These are phyloP conservation scores for Apophysomyces variabilis DNA, from an alignment of 371 early-diverging fungal genomes.

Conservation along the genomic window DNA sequence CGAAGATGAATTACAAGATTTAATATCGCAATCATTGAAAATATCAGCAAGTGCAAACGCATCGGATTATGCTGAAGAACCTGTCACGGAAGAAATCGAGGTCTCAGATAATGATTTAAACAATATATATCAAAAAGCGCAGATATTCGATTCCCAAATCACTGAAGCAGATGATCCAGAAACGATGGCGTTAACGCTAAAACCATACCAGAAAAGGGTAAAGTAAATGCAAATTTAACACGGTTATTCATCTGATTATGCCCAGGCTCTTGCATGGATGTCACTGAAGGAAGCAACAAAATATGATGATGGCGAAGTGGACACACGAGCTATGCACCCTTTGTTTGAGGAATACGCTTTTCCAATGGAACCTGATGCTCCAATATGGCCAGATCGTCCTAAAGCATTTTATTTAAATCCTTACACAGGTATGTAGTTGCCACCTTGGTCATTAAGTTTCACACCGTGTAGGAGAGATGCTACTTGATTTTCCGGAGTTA, in stretches of 20 bases:
- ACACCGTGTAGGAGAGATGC: slow-evolving; percentile 47
- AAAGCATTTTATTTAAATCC: slow-evolving; percentile 65
- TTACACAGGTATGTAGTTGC: slow-evolving; percentile 48
- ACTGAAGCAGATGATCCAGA: slow-evolving; percentile 52
- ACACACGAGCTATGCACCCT: slow-evolving; percentile 60
- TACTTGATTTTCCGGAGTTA: slow-evolving; percentile 56
- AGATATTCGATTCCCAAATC: slow-evolving; percentile 57
- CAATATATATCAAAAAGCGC: slow-evolving; percentile 66
- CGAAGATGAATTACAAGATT: slow-evolving; percentile 31
- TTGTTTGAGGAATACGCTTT: slow-evolving; percentile 69
- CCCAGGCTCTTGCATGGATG: slow-evolving; percentile 66
- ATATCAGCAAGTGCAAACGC: background rate
- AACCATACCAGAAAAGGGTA: slow-evolving; percentile 68
- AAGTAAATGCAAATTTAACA: background rate
- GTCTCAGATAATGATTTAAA: slow-evolving; percentile 63
- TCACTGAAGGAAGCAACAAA: slow-evolving; percentile 53
- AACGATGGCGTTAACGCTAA: slow-evolving; percentile 56
- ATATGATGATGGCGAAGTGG: slow-evolving; percentile 30
- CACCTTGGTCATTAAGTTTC: background rate
- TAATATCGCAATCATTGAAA: slow-evolving; percentile 31
- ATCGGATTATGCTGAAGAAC: slow-evolving; percentile 10
- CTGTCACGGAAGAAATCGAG: slow-evolving; percentile 42
- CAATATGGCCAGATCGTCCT: slow-evolving; percentile 18
- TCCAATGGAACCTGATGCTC: slow-evolving; percentile 28
- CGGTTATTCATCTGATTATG: background rate